These are phyloP conservation scores for Neurospora sp. DNA, from an alignment of 2,329 filamentous ascomycete species.

Conservation along the genomic window DNA sequence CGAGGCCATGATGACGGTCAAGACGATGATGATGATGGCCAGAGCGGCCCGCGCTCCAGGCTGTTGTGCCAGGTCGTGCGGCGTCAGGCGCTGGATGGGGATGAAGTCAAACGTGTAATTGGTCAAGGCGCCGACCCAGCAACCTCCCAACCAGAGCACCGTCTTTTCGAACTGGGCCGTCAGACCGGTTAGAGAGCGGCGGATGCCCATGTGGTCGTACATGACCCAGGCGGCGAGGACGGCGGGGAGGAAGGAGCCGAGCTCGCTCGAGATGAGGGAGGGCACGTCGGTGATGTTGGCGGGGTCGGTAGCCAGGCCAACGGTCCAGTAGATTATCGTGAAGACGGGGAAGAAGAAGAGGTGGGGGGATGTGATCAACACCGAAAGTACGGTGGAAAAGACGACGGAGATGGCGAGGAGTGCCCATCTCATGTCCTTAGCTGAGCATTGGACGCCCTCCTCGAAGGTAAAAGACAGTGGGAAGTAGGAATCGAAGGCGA, in stretches of 20 bases:
- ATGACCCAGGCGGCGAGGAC: constrained; percentile 82
- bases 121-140: constrained; percentile 84
- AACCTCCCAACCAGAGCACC: constrained; percentile 77
- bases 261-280: constrained; percentile 63
- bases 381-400: constrained; percentile 67
- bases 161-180: constrained; percentile 85
- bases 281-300: constrained; percentile 59
- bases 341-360: constrained; percentile 84
- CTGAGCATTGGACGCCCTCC: constrained; percentile 52
- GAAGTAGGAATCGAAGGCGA: constrained; percentile 79
- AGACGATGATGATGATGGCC: constrained; percentile 62
- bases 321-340: constrained; percentile 75
- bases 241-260: constrained; percentile 78
- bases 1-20: constrained; percentile 57
- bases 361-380: constrained; percentile 70
- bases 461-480: constrained; percentile 78
- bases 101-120: constrained; percentile 96
- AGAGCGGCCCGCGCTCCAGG: constrained; percentile 81
- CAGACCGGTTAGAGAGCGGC: constrained; percentile 60
- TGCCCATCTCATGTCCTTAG: constrained; percentile 74
- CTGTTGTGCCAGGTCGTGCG: constrained; percentile 79
- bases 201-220: constrained; percentile 72
- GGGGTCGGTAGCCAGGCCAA: constrained; percentile 81
- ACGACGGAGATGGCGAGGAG: constrained; percentile 71
- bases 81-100: constrained; percentile 83